Conservation (phyloP, 768 basidiomycete genomes). For the Panus rudis region DNA sequence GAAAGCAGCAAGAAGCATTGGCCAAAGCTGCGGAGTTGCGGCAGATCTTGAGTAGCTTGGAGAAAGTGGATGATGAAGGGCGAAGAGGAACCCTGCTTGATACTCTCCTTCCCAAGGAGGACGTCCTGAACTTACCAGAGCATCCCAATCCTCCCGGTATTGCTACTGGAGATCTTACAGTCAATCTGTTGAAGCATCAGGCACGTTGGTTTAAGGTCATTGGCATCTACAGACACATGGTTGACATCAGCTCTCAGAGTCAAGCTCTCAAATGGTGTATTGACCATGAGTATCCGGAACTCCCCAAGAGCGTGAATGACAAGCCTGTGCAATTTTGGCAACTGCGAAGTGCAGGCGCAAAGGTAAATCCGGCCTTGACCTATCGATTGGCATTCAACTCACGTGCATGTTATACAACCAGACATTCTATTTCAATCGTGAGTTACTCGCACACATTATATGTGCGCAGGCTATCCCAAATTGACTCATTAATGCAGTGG, state of each 20-base stretch:
- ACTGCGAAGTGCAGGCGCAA: constrained; percentile 43
- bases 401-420: constrained; percentile 4
- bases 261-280: constrained; percentile 88
- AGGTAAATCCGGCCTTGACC: constrained; percentile 33
- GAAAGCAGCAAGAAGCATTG: constrained; percentile 44
- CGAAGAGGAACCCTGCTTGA: constrained; percentile 68
- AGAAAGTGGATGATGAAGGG: constrained; percentile 73
- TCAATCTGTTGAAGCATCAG: constrained; percentile 80
- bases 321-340: constrained; percentile 90
- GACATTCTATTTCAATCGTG: constrained; percentile 34
- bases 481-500: constrained; percentile 39
- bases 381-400: not conserved
- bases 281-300: constrained; percentile 65
- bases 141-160: constrained; percentile 70
- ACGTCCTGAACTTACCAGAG: constrained; percentile 63
- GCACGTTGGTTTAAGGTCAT: constrained; percentile 28
- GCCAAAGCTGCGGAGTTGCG: constrained; percentile 61
- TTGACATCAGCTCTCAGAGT: constrained; percentile 33
- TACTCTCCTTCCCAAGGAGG: constrained; percentile 56
- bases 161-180: constrained; percentile 54
- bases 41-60: constrained; percentile 56
- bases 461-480: not conserved
- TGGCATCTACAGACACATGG: not conserved
- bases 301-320: constrained; percentile 62
- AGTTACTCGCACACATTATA: constrained; percentile 4